Evolutionary conservation across 2,329 filamentous ascomycete species (phyloP).

Genomic region (Xylaria polymorpha): DNA sequence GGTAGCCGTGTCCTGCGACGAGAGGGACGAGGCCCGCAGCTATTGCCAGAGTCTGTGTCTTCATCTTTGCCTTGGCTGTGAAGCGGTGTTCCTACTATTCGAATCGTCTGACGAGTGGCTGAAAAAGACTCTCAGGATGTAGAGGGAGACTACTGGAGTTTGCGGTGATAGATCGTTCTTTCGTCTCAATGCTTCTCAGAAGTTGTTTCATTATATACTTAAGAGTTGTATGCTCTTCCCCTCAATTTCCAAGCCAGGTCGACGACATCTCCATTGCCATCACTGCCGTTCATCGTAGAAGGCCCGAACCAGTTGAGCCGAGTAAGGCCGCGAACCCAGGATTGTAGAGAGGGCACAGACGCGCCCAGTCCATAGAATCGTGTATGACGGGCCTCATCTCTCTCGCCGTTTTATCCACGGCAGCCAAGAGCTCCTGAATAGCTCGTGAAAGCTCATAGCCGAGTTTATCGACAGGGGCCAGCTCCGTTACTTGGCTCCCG

Average conservation of each 20-base stretch:
- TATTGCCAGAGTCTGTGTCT: slow-evolving; percentile 1
- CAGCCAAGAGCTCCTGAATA: not conserved
- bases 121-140: not conserved
- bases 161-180: not conserved
- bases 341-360: not conserved
- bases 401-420: not conserved
- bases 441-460: not conserved
- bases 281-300: slow-evolving; percentile 4
- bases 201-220: not conserved
- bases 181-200: not conserved
- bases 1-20: slow-evolving; percentile 23
- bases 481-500: slow-evolving; percentile 17
- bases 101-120: not conserved
- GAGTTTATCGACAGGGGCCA: not conserved
- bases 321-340: slow-evolving; percentile 19
- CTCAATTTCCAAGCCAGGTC: not conserved
- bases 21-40: slow-evolving; percentile 15
- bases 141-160: not conserved
- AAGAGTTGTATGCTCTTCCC: too few relatives aligned
- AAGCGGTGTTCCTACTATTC: not conserved
- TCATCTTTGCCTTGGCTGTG: not conserved
- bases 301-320: slow-evolving; percentile 22
- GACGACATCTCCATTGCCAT: not conserved
- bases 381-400: not conserved
- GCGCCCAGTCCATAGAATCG: not conserved